phyloP scores from a whole-genome alignment of 2,329 filamentous ascomycete genomes.

The Pseudogymnoascus sp. region DNA sequence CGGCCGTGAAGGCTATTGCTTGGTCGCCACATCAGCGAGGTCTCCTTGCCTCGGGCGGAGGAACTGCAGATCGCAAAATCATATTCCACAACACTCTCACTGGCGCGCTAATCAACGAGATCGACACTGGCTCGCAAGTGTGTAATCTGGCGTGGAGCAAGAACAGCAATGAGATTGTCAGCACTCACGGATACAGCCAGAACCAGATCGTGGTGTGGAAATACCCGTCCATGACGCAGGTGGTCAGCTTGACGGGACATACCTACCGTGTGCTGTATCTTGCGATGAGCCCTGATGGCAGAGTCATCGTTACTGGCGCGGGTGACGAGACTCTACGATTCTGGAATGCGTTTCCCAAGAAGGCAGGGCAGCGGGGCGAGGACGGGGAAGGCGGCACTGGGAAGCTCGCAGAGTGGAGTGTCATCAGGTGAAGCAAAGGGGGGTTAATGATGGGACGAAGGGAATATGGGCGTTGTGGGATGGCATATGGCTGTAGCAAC shows the following conservation, averaged over 20 bases:
- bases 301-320: slow-evolving; percentile 88
- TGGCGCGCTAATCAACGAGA: slow-evolving; percentile 72
- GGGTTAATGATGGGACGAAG: neutral
- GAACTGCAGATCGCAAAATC: slow-evolving; percentile 90
- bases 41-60: slow-evolving; percentile 88
- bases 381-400: slow-evolving; percentile 53
- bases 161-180: slow-evolving; percentile 95
- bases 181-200: slow-evolving; percentile 93
- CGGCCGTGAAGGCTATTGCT: slow-evolving; percentile 93
- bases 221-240: slow-evolving; percentile 95
- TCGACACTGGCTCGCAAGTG: slow-evolving; percentile 97
- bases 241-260: slow-evolving; percentile 89
- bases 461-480: slow-evolving; percentile 4
- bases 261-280: slow-evolving; percentile 94
- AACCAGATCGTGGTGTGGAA: slow-evolving; percentile 99
- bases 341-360: slow-evolving; percentile 90
- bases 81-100: slow-evolving; percentile 95
- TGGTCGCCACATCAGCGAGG: slow-evolving; percentile 97
- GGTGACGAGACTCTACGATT: slow-evolving; percentile 94
- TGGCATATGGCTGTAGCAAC: neutral
- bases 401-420: slow-evolving; percentile 68
- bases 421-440: slow-evolving; percentile 53
- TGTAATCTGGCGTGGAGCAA: slow-evolving; percentile 97
- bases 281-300: slow-evolving; percentile 93
- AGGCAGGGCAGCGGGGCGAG: slow-evolving; percentile 59